Percentiles rank a stretch among this genome's conserved stretches.
Evolutionary conservation across 352 stramenopile species (phyloP).

Genomic region (Pythium aquatile): DNA sequence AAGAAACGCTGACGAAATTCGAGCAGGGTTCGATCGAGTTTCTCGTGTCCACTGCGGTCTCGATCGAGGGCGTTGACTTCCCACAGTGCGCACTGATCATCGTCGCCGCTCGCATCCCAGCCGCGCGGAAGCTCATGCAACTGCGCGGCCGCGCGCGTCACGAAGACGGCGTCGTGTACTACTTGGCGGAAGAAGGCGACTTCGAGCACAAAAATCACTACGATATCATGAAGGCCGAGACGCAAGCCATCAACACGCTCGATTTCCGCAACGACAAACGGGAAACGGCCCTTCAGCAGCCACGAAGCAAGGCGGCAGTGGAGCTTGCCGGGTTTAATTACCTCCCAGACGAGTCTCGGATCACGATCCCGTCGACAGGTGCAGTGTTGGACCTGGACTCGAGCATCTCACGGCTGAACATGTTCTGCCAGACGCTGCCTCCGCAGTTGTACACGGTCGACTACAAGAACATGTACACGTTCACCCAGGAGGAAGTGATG

Average conservation of each 20-base stretch:
- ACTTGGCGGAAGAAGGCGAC: constrained; percentile 58
- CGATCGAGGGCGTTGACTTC: constrained; percentile 78
- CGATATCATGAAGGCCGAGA: constrained; percentile 41
- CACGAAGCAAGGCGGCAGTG: constrained; percentile 43
- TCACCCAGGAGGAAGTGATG: constrained; percentile 25
- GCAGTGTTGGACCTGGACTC: constrained; percentile 74
- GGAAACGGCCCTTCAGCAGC: constrained; percentile 54
- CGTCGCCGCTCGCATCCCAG: constrained; percentile 54
- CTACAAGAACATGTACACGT: constrained; percentile 55
- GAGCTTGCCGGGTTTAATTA: constrained; percentile 35
- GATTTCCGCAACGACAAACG: constrained; percentile 69
- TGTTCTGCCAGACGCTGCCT: constrained; percentile 77
- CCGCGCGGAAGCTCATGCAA: constrained; percentile 67
- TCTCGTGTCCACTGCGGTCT: constrained; percentile 77
- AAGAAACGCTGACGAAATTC: constrained; percentile 53
- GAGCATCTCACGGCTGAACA: constrained; percentile 68
- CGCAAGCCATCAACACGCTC: constrained; percentile 53
- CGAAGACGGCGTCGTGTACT: constrained; percentile 74
- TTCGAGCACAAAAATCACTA: constrained; percentile 47
- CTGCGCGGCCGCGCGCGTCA: constrained; percentile 71
- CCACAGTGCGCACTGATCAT: constrained; percentile 69
- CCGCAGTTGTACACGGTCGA: constrained; percentile 49
- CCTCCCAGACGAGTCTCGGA: constrained; percentile 29
- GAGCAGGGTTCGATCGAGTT: constrained; percentile 53
- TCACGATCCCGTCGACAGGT: constrained; percentile 53